Conservation (phyloP, 2,329 filamentous ascomycete species). For the Pseudogymnoascus sp. region DNA sequence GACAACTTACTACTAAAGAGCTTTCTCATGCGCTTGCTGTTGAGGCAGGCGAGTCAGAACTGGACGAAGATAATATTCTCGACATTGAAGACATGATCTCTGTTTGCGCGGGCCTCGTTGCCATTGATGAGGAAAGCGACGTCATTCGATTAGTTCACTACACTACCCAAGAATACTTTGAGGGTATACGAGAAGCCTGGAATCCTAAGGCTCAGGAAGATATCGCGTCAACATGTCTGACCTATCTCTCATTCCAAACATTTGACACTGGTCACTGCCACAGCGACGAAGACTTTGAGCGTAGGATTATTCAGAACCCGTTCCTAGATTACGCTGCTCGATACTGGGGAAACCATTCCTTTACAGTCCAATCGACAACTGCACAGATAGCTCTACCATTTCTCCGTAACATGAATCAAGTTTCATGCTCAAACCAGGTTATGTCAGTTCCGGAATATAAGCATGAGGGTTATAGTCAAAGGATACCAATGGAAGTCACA, state of each 20-base stretch:
- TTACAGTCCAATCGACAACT: neutral
- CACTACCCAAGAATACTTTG: conserved; percentile 25
- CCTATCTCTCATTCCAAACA: neutral
- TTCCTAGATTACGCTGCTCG: neutral
- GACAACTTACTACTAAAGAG: neutral
- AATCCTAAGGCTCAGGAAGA: neutral
- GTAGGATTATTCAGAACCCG: neutral
- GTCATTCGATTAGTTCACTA: conserved; percentile 22
- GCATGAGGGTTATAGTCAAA: too few species aligned
- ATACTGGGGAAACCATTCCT: neutral
- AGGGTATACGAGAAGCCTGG: neutral
- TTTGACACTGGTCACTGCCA: neutral
- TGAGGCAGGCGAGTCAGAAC: neutral
- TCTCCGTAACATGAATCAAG: neutral
- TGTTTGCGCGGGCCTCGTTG: conserved; percentile 20
- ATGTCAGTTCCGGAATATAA: too few species aligned
- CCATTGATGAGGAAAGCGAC: conserved; percentile 10
- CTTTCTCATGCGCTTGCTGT: neutral
- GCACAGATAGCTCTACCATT: neutral
- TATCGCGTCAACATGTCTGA: neutral
- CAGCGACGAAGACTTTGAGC: neutral
- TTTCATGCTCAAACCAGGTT: neutral
- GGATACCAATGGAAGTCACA: neutral
- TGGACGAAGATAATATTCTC: neutral
- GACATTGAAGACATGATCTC: conserved; percentile 17